Evolutionary conservation across 345 rosid species (phyloP).

Genomic region (Arabidopsis arenosa): DNA sequence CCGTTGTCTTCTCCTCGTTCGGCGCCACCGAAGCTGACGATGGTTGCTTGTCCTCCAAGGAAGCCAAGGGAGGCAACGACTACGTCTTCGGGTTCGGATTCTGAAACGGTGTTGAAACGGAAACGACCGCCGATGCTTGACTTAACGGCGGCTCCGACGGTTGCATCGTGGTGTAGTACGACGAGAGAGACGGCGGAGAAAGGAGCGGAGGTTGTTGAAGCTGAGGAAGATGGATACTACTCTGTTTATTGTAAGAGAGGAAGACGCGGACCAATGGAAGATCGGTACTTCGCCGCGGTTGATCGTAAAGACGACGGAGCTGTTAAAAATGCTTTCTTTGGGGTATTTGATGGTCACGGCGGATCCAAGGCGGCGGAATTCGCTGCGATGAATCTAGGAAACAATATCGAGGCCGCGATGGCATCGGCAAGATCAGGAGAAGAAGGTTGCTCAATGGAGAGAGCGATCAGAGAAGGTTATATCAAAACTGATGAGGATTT

Average conservation of each 20-base stretch:
- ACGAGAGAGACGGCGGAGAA: constrained; percentile 34
- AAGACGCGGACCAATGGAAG: constrained; percentile 48
- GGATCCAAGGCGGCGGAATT: constrained; percentile 82
- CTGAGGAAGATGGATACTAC: constrained; percentile 40
- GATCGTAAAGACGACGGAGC: constrained; percentile 16
- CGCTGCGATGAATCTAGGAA: constrained; percentile 65
- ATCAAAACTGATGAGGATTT: constrained; percentile 68
- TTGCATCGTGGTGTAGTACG: constrained; percentile 31
- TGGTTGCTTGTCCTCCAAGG: constrained; percentile 36
- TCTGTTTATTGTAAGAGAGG: constrained; percentile 49
- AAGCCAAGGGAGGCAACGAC: constrained; percentile 15
- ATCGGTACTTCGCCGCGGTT: constrained; percentile 39
- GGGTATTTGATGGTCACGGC: constrained; percentile 93
- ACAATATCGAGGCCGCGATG: constrained; percentile 57
- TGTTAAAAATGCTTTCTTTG: constrained; percentile 60
- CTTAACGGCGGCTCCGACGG: constrained; percentile 9
- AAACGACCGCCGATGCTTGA: constrained; percentile 47
- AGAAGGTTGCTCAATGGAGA: constrained; percentile 46
- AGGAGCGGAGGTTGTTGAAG: constrained; percentile 31
- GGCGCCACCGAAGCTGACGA: constrained; percentile 17
- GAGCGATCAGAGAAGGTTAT: constrained; percentile 64
- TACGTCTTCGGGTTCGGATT: not conserved
- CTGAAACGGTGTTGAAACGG: constrained; percentile 38
- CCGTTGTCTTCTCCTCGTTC: constrained; percentile 41
- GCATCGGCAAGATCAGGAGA: constrained; percentile 43